Conservation (phyloP, 2,329 filamentous ascomycete species). For the Colletotrichum sp. region DNA sequence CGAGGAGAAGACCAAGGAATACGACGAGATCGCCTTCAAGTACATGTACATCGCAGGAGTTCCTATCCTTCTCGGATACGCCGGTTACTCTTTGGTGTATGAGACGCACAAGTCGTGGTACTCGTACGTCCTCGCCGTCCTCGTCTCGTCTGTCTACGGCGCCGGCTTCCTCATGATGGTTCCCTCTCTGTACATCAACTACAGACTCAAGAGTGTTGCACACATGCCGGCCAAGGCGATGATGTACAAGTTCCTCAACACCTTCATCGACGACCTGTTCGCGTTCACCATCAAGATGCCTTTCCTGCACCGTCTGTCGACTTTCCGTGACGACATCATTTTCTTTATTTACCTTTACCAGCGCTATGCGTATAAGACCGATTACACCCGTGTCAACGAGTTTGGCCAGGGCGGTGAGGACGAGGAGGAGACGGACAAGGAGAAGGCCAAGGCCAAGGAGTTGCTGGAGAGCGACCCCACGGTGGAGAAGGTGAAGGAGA, state of each 20-base stretch:
- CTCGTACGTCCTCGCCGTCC: slow-evolving; percentile 90
- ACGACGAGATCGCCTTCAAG: slow-evolving; percentile 96
- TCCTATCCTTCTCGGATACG: slow-evolving; percentile 87
- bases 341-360: slow-evolving; percentile 99
- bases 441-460: slow-evolving; percentile 37
- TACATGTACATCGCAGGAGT: slow-evolving; percentile 95
- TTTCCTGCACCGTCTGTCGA: slow-evolving; percentile 87
- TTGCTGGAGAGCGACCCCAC: slow-evolving; percentile 39
- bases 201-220: slow-evolving; percentile 91
- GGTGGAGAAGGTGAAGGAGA: slow-evolving; percentile 31
- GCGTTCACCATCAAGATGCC: slow-evolving; percentile 99
- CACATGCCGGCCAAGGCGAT: slow-evolving; percentile 97
- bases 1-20: slow-evolving; percentile 97
- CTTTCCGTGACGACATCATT: slow-evolving; percentile 92
- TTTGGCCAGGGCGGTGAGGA: slow-evolving; percentile 99
- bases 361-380: slow-evolving; percentile 88
- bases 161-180: slow-evolving; percentile 99
- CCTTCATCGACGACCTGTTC: slow-evolving; percentile 98
- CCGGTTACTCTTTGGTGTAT: slow-evolving; percentile 88
- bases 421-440: slow-evolving; percentile 58
- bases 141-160: slow-evolving; percentile 95
- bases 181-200: slow-evolving; percentile 97
- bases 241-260: slow-evolving; percentile 98
- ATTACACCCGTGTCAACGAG: slow-evolving; percentile 93
- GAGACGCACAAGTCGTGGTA: slow-evolving; percentile 98